Conservation (phyloP, 2,329 filamentous ascomycete genomes). For the Cercospora zeina region DNA sequence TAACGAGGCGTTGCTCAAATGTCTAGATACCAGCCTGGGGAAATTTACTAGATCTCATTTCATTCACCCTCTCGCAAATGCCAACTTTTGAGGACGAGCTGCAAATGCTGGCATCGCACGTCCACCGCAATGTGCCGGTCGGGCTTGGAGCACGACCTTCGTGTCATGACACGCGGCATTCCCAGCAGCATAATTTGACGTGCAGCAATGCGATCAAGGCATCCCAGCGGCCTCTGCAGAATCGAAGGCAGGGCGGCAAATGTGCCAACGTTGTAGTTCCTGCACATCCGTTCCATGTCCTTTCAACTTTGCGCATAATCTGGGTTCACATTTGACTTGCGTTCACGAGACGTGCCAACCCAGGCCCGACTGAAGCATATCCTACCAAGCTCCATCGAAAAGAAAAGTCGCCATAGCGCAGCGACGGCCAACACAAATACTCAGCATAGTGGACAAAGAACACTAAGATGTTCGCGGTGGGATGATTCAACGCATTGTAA, state of each 20-base stretch:
- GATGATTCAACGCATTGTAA: background rate
- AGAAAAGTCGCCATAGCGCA: background rate
- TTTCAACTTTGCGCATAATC: background rate
- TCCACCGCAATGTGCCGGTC: background rate
- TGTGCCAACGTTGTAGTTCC: too few species aligned
- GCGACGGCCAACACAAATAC: too few species aligned
- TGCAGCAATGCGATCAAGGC: background rate
- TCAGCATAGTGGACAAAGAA: too few species aligned
- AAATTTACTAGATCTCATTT: background rate
- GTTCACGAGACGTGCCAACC: background rate
- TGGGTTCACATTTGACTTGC: background rate
- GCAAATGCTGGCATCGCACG: background rate
- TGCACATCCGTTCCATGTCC: background rate
- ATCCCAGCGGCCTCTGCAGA: too few species aligned
- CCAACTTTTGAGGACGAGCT: background rate
- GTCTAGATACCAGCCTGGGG: conserved; percentile 1
- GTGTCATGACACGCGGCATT: background rate
- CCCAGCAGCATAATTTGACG: background rate
- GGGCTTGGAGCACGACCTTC: background rate
- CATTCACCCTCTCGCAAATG: background rate
- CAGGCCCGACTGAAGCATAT: background rate
- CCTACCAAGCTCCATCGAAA: background rate
- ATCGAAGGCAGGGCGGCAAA: too few species aligned
- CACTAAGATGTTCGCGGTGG: background rate
- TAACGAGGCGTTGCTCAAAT: background rate